Base-by-base conservation (phyloP, 108 stramenopile species). In the Epipyxis sp. region DNA sequence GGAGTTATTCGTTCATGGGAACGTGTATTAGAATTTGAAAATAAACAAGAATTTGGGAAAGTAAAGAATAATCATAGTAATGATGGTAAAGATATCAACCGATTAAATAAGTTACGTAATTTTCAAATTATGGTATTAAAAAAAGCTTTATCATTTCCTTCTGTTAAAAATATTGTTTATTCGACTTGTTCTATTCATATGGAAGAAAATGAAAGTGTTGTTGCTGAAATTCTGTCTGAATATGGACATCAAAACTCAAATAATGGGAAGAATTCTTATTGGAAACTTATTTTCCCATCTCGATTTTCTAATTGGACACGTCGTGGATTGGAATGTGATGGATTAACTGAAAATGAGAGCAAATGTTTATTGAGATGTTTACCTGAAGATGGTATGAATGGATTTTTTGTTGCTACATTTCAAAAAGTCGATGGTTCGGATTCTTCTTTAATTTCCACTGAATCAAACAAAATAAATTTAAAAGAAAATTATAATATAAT, bases 181-280 rank as follows among this genome's bases (percentile, higher is more conserved):
- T 97, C 96, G 3, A 99, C 98, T n/a, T 99, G 98, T 85, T 95
- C 94, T 40, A 59, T 98, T 2, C 90, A 96, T 82, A 87, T 79
- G 25, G 83, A 91, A 77, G 98, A 99, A 86, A 95, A 99, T 80
- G 98, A 99, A 82, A 80, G 65, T 13, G 97, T 98, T 0, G 93
- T 97, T 44, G 85, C 76, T 39, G 86, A 85, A 29, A 95, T 90
- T 20, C 86, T 94, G 61, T 32, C 42, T 10, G 44, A 37, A 35
- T 34, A 20, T 1, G 71, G 44, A 58, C 43, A 62, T 65, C 44
- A 58, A 10, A n/a, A n/a, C n/a, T n/a, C n/a, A n/a, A n/a, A 34
- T 27, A 62, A 30, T 40, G 20, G 83, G 32, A 6, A 13, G 58
- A 58, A 65, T 32, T 43, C 30, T n/a, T n/a, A n/a, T n/a, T 35